These are phyloP conservation scores for Ophiostoma quercus DNA, from an alignment of 2,329 filamentous ascomycete species.

Conservation along the genomic window DNA sequence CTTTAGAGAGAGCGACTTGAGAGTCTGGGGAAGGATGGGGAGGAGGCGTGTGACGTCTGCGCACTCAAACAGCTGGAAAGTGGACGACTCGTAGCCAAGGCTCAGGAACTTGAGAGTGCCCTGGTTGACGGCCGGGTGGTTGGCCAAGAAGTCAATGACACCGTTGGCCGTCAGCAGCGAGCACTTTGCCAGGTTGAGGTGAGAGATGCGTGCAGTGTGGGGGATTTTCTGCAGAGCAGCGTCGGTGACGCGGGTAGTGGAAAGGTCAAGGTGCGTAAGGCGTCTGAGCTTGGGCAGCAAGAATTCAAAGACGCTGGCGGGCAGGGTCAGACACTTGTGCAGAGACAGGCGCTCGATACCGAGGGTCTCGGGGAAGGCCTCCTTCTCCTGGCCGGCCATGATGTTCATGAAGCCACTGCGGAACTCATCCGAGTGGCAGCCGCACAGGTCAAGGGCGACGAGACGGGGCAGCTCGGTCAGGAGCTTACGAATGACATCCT, in stretches of 20 bases:
- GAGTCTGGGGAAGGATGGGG: conserved; percentile 57
- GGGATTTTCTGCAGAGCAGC: conserved; percentile 65
- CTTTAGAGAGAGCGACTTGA: conserved; percentile 70
- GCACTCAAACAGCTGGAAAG: conserved; percentile 64
- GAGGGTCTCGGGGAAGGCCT: conserved; percentile 44
- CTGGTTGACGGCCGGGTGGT: conserved; percentile 60
- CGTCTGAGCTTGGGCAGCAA: conserved; percentile 64
- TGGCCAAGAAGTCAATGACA: conserved; percentile 65
- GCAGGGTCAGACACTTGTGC: conserved; percentile 71
- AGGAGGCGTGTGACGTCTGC: conserved; percentile 62
- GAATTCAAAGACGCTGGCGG: conserved; percentile 60
- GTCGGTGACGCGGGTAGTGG: conserved; percentile 70
- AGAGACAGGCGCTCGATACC: conserved; percentile 64
- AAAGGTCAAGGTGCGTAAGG: conserved; percentile 74
- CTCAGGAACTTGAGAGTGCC: conserved; percentile 65
- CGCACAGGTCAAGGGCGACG: conserved; percentile 69
- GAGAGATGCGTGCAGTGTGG: conserved; percentile 64
- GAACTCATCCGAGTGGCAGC: conserved; percentile 64
- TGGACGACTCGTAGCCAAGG: conserved; percentile 65
- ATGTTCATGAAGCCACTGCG: conserved; percentile 58
- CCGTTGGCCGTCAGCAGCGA: conserved; percentile 59
- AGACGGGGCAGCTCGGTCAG: conserved; percentile 61
- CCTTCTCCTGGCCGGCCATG: conserved; percentile 33
- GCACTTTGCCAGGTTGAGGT: conserved; percentile 74
- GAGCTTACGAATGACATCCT: conserved; percentile 63